Base-by-base conservation (phyloP, 768 basidiomycete species). In the Strobilomyces dryophilus region DNA sequence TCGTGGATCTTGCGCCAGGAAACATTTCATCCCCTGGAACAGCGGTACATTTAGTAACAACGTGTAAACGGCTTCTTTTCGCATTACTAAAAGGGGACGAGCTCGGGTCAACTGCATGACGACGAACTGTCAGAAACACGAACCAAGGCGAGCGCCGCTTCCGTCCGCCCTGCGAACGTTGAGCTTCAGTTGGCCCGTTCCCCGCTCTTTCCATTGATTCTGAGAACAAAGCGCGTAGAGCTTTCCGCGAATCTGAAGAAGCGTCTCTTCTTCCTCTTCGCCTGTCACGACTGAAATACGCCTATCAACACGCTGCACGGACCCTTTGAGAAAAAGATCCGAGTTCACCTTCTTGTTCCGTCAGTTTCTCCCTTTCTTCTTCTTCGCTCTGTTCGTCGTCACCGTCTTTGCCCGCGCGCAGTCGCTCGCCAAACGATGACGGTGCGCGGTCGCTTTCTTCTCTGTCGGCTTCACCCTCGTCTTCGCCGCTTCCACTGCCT, bases 31-130 rank as follows among this genome's bases (percentile, higher is more conserved):
- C 31, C 89, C 89, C 60, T 75, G 73, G 76, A 91, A 92, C 48
- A 92, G 73, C 44, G 84, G 81, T 45, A 84, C 80, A 60, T 92
- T 92, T 41, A 92, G 74, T 52, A 92, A 63, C 48, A 91, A 68
- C 2, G 86, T 76, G 64, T 83, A 85, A 18, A 91, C 89, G 0
- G 88, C 89, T 61, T 92, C 89, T 66, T 90, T 91, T 56, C 89
- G 80, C 88, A 92, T 90, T 18, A 92, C 89, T 91, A 59, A 4
- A 53, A 32, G 36, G 45, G 21, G 18, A 48, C 12, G 24, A 29
- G 15, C 47, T 15, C n/a, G 27, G 8, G 11, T 45, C 45, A 29
- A 35, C 18, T 17, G 39, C 18, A 49, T 18, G 42, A 45, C 17
- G 54, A 44, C 11, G 14, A 11, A 12, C 43, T 32, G 47, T 18